A percentile compares a stretch with the other conserved stretches of the same genome.
Evolutionary conservation across 2,329 filamentous ascomycete species (phyloP).

Genomic region (Cladosporium velox): DNA sequence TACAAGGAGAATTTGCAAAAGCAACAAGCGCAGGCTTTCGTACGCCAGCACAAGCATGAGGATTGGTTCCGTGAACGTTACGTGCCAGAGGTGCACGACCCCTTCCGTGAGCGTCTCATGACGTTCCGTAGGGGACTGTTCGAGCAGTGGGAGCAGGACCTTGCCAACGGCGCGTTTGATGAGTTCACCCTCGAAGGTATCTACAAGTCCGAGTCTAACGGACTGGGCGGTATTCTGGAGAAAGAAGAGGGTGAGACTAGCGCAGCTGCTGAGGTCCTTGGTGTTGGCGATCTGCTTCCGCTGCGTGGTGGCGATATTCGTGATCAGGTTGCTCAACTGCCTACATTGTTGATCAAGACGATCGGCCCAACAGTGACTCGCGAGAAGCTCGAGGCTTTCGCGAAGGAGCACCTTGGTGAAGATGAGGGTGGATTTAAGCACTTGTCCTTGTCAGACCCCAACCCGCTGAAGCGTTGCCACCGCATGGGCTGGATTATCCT

Average conservation of each 20-base stretch:
- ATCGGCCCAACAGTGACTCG: conserved; percentile 95
- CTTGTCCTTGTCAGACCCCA: conserved; percentile 93
- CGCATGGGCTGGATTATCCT: conserved; percentile 98
- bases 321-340: conserved; percentile 84
- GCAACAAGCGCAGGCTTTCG: conserved; percentile 71
- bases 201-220: conserved; percentile 89
- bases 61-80: conserved; percentile 99
- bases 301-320: conserved; percentile 80
- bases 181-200: conserved; percentile 93
- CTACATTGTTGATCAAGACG: conserved; percentile 95
- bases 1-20: conserved; percentile 68
- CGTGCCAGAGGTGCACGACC: conserved; percentile 75
- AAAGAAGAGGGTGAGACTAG: conserved; percentile 96
- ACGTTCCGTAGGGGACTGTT: conserved; percentile 79
- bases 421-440: conserved; percentile 91
- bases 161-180: conserved; percentile 84
- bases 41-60: conserved; percentile 87
- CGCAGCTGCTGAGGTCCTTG: conserved; percentile 86
- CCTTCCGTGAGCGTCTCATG: conserved; percentile 72
- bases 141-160: conserved; percentile 83
- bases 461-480: conserved; percentile 94
- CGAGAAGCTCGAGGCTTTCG: conserved; percentile 89
- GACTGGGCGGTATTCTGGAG: conserved; percentile 79
- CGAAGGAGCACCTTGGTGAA: conserved; percentile 90
- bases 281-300: conserved; percentile 87